Percentiles rank a stretch among this genome's conserved stretches.
phyloP scores from a whole-genome alignment of 1,284 basidiomycete species.

The Sporisorium graminicola region DNA sequence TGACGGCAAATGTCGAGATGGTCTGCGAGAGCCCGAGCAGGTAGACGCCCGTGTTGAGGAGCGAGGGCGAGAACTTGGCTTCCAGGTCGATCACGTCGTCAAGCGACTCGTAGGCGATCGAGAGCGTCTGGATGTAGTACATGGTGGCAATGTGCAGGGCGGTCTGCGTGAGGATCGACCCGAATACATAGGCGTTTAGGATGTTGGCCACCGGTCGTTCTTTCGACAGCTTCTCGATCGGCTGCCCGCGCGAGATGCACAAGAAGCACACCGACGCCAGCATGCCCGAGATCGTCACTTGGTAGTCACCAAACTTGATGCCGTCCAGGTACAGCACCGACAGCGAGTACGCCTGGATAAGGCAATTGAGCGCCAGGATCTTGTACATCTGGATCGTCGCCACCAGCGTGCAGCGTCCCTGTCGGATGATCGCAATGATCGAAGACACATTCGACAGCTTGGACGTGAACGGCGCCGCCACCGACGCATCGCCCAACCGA shows the following conservation, averaged over 20 bases:
- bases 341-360: slow-evolving; percentile 67
- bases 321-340: slow-evolving; percentile 66
- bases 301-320: slow-evolving; percentile 69
- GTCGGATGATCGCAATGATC: slow-evolving; percentile 64
- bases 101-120: slow-evolving; percentile 52
- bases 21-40: slow-evolving; percentile 65
- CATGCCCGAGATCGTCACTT: slow-evolving; percentile 66
- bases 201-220: slow-evolving; percentile 67
- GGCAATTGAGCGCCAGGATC: slow-evolving; percentile 68
- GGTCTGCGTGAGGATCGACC: slow-evolving; percentile 66
- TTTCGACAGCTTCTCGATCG: slow-evolving; percentile 62
- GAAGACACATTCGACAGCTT: slow-evolving; percentile 63
- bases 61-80: slow-evolving; percentile 64
- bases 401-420: slow-evolving; percentile 68
- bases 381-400: slow-evolving; percentile 70
- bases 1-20: slow-evolving; percentile 68
- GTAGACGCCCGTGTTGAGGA: slow-evolving; percentile 68
- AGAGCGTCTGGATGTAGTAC: slow-evolving; percentile 61
- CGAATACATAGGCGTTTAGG: slow-evolving; percentile 64
- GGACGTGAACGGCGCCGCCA: slow-evolving; percentile 68
- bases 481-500: slow-evolving; percentile 66
- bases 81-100: slow-evolving; percentile 64
- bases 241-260: slow-evolving; percentile 66
- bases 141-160: slow-evolving; percentile 65
- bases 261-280: slow-evolving; percentile 66